Evolutionary conservation across 139 green algal species (phyloP).

Genomic region (Chlamydomonas schloesseri): DNA sequence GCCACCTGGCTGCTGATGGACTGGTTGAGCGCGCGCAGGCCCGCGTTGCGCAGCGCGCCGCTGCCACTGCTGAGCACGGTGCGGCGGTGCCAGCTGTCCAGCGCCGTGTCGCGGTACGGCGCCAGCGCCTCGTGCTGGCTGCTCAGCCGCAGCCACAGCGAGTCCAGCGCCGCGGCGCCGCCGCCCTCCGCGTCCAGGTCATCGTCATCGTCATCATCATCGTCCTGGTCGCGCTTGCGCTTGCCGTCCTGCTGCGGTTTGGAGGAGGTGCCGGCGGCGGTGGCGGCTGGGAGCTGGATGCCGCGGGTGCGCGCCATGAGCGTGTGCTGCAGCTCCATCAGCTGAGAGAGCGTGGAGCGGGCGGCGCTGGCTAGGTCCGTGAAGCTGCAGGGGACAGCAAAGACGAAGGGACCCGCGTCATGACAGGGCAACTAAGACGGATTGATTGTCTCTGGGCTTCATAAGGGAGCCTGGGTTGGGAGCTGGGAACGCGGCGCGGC

Average conservation of each 20-base stretch:
- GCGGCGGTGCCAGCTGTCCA: slow-evolving; percentile 90
- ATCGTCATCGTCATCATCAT: neutral
- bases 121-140: slow-evolving; percentile 40
- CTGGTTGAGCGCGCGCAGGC: slow-evolving; percentile 81
- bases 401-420: too few species aligned
- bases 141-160: slow-evolving; percentile 60
- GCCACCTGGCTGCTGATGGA: slow-evolving; percentile 73
- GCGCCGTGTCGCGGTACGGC: slow-evolving; percentile 74
- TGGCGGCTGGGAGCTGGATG: slow-evolving; percentile 24
- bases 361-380: slow-evolving; percentile 41
- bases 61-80: slow-evolving; percentile 73
- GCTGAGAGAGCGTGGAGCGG: slow-evolving; percentile 35
- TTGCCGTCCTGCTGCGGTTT: neutral
- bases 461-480: too few species aligned
- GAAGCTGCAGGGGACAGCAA: too few species aligned
- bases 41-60: slow-evolving; percentile 49
- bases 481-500: too few species aligned
- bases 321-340: slow-evolving; percentile 67
- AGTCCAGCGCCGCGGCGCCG: neutral
- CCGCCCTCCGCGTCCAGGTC: neutral
- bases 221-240: slow-evolving; percentile 24
- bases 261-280: neutral
- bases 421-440: too few species aligned
- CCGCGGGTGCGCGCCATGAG: slow-evolving; percentile 62
- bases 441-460: too few species aligned